A percentile compares a stretch with the other conserved stretches of the same genome.
These are phyloP conservation scores for Trifolium fragiferum DNA, from an alignment of 306 rosid genomes.

Conservation along the genomic window DNA sequence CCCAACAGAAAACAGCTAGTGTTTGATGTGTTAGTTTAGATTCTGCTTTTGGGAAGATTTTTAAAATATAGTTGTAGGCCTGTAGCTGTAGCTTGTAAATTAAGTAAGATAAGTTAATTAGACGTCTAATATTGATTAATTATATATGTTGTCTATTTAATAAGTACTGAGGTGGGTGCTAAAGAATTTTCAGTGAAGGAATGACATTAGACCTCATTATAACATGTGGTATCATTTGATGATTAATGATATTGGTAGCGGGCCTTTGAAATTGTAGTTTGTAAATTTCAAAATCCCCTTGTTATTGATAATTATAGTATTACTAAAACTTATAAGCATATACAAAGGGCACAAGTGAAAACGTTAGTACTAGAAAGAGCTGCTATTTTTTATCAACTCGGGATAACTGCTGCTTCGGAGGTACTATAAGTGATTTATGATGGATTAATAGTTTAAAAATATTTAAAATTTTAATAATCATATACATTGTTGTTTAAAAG, in stretches of 20 bases:
- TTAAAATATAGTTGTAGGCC: neutral
- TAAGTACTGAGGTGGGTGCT: neutral
- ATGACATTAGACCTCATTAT: constrained; percentile 4
- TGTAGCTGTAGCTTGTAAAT: constrained; percentile 7
- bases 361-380: too few relatives aligned
- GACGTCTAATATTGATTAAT: neutral
- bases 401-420: too few relatives aligned
- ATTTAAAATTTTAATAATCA: too few relatives aligned
- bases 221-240: neutral
- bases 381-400: too few relatives aligned
- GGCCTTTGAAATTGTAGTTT: neutral
- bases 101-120: neutral
- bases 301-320: too few relatives aligned
- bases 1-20: neutral
- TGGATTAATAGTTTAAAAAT: too few relatives aligned
- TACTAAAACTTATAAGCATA: too few relatives aligned
- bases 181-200: neutral
- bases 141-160: neutral
- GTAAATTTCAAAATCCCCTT: neutral
- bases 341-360: too few relatives aligned
- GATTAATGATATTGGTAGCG: neutral
- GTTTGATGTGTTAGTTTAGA: constrained; percentile 14
- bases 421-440: too few relatives aligned
- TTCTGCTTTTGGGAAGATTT: constrained; percentile 1
- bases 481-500: too few relatives aligned